Percentiles rank a stretch among this genome's conserved stretches.
Conservation (phyloP, 768 basidiomycete genomes). For the Artomyces pyxidatus region DNA sequence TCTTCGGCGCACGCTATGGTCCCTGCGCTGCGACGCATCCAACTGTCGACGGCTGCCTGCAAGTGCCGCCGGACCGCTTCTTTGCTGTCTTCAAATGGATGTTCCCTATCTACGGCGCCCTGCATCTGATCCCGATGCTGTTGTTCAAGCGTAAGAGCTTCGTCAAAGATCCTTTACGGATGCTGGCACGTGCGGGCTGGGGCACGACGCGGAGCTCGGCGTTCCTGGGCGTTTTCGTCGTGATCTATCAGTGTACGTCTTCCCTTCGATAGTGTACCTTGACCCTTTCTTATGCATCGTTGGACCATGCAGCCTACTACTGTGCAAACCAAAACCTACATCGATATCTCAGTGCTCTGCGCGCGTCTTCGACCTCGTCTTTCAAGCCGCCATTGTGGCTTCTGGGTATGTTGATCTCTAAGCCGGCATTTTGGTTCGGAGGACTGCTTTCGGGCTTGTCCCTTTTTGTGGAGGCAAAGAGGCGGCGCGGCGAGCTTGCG, state of each 20-base stretch:
- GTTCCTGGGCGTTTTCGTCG: conserved; percentile 78
- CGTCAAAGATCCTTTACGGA: conserved; percentile 51
- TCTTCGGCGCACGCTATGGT: conserved; percentile 41
- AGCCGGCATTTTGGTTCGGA: conserved; percentile 63
- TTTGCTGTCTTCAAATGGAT: conserved; percentile 80
- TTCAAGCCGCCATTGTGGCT: conserved; percentile 36
- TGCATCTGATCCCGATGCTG: conserved; percentile 83
- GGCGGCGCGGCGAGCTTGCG: conserved; percentile 83
- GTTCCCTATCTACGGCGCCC: conserved; percentile 74
- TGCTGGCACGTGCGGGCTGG: conserved; percentile 54
- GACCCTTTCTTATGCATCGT: neutral
- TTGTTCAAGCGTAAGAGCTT: conserved; percentile 72
- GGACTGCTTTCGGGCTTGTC: conserved; percentile 71
- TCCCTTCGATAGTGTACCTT: too few species aligned
- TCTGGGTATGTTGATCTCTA: conserved; percentile 53
- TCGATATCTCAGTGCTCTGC: conserved; percentile 33
- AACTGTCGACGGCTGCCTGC: conserved; percentile 48
- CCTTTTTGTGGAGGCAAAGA: conserved; percentile 80
- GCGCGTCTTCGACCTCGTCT: conserved; percentile 24
- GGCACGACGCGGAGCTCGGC: conserved; percentile 81
- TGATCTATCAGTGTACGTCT: conserved; percentile 69
- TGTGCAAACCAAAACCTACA: conserved; percentile 63
- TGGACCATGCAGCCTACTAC: conserved; percentile 38
- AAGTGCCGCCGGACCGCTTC: conserved; percentile 62
- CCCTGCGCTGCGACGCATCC: conserved; percentile 80